Evolutionary conservation across 768 basidiomycete species (phyloP).

Genomic region (Dacryopinax spathularia): DNA sequence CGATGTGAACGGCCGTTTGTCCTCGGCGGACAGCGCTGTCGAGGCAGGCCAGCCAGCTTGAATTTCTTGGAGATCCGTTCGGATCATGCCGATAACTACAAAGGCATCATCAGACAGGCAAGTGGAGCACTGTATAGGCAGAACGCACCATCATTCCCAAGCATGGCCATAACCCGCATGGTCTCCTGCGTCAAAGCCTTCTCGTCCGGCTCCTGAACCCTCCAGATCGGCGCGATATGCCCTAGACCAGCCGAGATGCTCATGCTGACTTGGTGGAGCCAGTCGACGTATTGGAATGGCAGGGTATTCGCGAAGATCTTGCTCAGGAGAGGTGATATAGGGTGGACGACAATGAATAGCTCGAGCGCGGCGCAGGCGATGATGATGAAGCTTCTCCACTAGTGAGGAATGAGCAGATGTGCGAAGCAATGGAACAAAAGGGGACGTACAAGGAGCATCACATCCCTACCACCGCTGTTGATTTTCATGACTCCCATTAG

Average conservation of each 20-base stretch:
- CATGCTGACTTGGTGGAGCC: slow-evolving; percentile 1
- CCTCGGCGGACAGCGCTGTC: background rate
- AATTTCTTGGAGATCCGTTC: background rate
- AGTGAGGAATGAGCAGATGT: background rate
- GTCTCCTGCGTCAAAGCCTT: background rate
- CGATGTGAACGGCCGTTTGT: too few species aligned
- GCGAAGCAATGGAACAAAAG: background rate
- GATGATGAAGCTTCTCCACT: background rate
- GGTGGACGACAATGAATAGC: background rate
- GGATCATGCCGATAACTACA: background rate
- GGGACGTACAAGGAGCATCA: background rate
- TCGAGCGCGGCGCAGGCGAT: background rate
- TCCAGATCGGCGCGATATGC: background rate
- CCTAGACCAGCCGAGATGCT: background rate
- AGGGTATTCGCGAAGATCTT: background rate
- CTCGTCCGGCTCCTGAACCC: background rate
- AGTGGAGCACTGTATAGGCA: too few species aligned
- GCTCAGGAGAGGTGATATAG: background rate
- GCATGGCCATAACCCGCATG: background rate
- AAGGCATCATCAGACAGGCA: too few species aligned
- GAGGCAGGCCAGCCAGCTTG: background rate
- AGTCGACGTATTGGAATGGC: background rate
- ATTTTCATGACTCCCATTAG: background rate
- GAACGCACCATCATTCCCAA: background rate
- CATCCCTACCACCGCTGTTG: slow-evolving; percentile 2